These are phyloP conservation scores for Colletotrichum cordylinicola DNA, from an alignment of 2,329 filamentous ascomycete species.

Conservation along the genomic window DNA sequence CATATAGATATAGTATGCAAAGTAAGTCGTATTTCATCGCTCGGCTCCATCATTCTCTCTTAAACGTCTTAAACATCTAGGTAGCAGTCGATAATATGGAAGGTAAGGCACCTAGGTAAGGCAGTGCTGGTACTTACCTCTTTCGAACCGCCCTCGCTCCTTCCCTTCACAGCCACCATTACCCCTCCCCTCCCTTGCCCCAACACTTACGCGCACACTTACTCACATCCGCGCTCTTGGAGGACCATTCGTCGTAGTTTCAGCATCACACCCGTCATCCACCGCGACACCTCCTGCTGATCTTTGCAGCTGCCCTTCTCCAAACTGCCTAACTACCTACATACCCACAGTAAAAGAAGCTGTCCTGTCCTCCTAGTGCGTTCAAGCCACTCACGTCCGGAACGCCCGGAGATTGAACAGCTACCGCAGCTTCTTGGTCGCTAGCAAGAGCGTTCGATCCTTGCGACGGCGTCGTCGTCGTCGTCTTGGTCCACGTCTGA, in stretches of 20 bases:
- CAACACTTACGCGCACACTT: neutral
- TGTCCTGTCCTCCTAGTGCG: neutral
- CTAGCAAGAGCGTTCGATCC: neutral
- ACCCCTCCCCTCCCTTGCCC: neutral
- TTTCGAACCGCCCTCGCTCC: neutral
- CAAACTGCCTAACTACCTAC: neutral
- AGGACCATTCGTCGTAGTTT: neutral
- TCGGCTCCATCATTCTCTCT: neutral
- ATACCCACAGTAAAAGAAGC: neutral
- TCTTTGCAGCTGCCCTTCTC: neutral
- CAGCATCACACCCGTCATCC: neutral
- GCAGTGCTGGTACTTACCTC: neutral
- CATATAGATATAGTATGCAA: neutral
- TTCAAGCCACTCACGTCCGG: neutral
- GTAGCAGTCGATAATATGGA: neutral
- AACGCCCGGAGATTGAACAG: constrained; percentile 12
- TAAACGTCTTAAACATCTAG: neutral
- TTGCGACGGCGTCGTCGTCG: neutral
- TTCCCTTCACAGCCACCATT: neutral
- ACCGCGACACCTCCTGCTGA: neutral
- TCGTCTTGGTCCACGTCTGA: neutral
- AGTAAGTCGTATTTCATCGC: neutral
- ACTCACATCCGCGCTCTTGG: neutral
- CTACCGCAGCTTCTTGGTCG: neutral
- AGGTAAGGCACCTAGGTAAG: neutral